Evolutionary conservation across 371 early-diverging fungal genomes (phyloP).

Genomic region (Mortierella sp.): DNA sequence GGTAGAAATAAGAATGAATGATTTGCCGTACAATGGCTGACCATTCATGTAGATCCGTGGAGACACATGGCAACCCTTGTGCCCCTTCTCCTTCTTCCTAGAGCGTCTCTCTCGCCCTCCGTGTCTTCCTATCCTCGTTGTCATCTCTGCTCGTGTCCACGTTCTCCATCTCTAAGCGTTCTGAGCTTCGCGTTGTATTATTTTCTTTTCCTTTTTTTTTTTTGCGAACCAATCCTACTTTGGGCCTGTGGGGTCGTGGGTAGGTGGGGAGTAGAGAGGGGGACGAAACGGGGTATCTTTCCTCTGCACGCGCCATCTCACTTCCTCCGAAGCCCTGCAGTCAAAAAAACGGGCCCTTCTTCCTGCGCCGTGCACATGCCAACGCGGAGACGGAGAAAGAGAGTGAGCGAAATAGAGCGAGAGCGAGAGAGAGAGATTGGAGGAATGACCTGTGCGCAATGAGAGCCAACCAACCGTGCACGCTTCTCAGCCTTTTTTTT

Average conservation of each 20-base stretch:
- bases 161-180: not conserved
- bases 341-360: not conserved
- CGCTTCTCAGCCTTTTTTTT: conserved; percentile 4
- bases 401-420: not conserved
- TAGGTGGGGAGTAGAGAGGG: too few relatives aligned
- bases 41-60: not conserved
- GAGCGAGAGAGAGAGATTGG: not conserved
- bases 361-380: too few relatives aligned
- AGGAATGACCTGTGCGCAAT: not conserved
- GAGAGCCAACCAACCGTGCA: conserved; percentile 34
- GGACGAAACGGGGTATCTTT: not conserved
- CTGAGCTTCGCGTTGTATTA: not conserved
- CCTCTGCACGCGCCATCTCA: not conserved
- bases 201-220: too few relatives aligned
- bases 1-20: not conserved
- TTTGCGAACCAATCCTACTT: too few relatives aligned
- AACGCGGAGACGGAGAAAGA: not conserved
- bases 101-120: not conserved
- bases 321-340: not conserved
- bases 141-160: not conserved
- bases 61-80: not conserved
- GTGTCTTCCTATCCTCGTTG: not conserved
- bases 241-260: too few relatives aligned
- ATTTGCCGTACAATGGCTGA: not conserved
- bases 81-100: too few relatives aligned